Evolutionary conservation across 495 filamentous ascomycete genomes (phyloP).

Genomic region (Neurospora discreta): DNA sequence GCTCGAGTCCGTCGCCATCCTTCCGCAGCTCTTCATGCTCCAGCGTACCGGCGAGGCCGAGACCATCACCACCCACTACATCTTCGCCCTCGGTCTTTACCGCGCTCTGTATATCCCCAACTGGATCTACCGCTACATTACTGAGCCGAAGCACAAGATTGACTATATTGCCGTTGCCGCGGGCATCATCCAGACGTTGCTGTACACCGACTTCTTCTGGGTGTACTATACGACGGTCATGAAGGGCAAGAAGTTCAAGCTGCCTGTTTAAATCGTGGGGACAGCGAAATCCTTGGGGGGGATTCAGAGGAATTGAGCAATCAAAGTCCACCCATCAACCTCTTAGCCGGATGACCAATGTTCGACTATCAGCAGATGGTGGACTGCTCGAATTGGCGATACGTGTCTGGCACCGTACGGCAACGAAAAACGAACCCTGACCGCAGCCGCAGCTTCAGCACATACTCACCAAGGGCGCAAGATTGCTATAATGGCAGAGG

Average conservation of each 20-base stretch:
- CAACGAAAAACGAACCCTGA: not conserved
- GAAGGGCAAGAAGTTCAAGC: slow-evolving; percentile 81
- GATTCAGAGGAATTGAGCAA: not conserved
- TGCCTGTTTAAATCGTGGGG: slow-evolving; percentile 51
- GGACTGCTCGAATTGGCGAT: not conserved
- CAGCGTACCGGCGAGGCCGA: slow-evolving; percentile 96
- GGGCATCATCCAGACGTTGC: slow-evolving; percentile 81
- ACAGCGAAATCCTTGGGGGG: not conserved
- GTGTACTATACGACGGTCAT: slow-evolving; percentile 95
- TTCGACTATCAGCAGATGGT: not conserved
- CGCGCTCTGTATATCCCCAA: slow-evolving; percentile 95
- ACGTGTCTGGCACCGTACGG: not conserved
- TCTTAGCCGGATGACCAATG: not conserved
- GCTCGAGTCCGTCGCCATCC: slow-evolving; percentile 91
- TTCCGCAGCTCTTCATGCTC: slow-evolving; percentile 95
- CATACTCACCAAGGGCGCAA: not conserved
- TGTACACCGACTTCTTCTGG: slow-evolving; percentile 99
- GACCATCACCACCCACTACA: slow-evolving; percentile 94
- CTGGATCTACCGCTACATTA: slow-evolving; percentile 84
- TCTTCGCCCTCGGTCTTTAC: slow-evolving; percentile 91
- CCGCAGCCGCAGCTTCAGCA: not conserved
- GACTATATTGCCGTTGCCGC: slow-evolving; percentile 79
- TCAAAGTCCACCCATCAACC: not conserved
- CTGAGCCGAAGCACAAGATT: slow-evolving; percentile 52
- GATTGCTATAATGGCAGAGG: not conserved